Percentiles rank a stretch among this genome's conserved stretches.
These are phyloP conservation scores for Paracoccidioides brasiliensis DNA, from an alignment of 2,329 filamentous ascomycete genomes.

Conservation along the genomic window DNA sequence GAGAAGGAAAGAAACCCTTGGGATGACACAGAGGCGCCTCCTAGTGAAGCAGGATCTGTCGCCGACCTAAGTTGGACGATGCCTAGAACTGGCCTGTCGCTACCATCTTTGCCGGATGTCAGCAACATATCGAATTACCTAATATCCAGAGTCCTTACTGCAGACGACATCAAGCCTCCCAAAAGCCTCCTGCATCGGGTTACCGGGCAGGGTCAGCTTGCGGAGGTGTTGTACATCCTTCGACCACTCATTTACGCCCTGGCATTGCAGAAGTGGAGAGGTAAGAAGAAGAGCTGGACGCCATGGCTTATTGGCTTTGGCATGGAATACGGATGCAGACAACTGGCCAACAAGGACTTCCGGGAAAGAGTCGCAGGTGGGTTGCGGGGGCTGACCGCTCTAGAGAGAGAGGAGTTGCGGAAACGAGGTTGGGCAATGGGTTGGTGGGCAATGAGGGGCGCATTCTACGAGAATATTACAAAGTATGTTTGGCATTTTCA, in stretches of 20 bases:
- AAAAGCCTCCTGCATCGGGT: constrained; percentile 68
- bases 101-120: constrained; percentile 70
- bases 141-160: constrained; percentile 76
- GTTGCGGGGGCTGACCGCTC: constrained; percentile 60
- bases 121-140: constrained; percentile 79
- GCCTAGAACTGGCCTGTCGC: constrained; percentile 79
- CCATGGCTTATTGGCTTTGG: constrained; percentile 81
- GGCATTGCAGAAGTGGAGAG: constrained; percentile 60
- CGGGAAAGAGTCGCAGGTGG: constrained; percentile 53
- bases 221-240: constrained; percentile 84
- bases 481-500: constrained; percentile 33
- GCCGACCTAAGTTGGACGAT: constrained; percentile 59
- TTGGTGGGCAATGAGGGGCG: constrained; percentile 96
- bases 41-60: constrained; percentile 27
- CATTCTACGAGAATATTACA: constrained; percentile 87
- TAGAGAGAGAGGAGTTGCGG: constrained; percentile 81
- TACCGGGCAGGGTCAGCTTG: constrained; percentile 60
- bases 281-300: constrained; percentile 68
- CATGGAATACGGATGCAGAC: constrained; percentile 79
- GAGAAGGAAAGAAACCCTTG: constrained; percentile 39
- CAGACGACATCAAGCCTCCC: constrained; percentile 92
- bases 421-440: constrained; percentile 80
- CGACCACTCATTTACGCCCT: constrained; percentile 77
- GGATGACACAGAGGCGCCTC: constrained; percentile 36
- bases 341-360: constrained; percentile 58